phyloP scores from a whole-genome alignment of 257 asterid species.

The Solanum clarkiae region DNA sequence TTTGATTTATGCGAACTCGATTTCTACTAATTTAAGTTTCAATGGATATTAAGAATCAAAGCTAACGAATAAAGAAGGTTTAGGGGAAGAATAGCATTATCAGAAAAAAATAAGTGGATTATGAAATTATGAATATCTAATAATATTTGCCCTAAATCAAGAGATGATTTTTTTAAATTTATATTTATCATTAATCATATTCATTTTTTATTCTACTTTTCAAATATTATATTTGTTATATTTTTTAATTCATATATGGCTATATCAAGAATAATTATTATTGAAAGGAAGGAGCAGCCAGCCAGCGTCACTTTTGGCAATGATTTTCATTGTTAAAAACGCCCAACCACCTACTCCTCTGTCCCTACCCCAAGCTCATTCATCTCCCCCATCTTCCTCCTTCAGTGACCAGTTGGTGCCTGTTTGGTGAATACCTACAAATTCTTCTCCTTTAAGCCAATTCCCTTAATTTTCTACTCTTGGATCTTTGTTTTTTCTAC shows the following conservation, averaged over 20 bases:
- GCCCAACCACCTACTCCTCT: conserved; percentile 22
- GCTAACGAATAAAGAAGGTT: background rate
- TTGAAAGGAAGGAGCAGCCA: too few relatives aligned
- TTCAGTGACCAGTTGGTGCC: background rate
- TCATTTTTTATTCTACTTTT: too few relatives aligned
- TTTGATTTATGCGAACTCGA: background rate
- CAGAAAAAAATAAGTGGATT: background rate
- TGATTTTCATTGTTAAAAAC: conserved; percentile 14
- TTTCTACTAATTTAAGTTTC: background rate
- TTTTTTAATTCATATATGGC: too few relatives aligned
- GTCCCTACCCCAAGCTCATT: background rate
- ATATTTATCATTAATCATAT: too few relatives aligned
- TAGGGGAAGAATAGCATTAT: background rate
- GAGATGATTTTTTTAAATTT: too few relatives aligned
- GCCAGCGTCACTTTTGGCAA: background rate
- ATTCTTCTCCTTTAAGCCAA: background rate
- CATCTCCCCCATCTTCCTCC: background rate
- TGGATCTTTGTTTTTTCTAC: background rate
- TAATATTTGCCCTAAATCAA: too few relatives aligned
- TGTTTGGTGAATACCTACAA: background rate
- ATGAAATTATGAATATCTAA: background rate
- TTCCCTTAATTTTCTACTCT: background rate
- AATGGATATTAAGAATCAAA: background rate
- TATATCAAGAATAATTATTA: too few relatives aligned
- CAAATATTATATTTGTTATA: too few relatives aligned